These are phyloP conservation scores for Bimuria novae-zelandiae DNA, from an alignment of 2,329 filamentous ascomycete genomes.

Conservation along the genomic window DNA sequence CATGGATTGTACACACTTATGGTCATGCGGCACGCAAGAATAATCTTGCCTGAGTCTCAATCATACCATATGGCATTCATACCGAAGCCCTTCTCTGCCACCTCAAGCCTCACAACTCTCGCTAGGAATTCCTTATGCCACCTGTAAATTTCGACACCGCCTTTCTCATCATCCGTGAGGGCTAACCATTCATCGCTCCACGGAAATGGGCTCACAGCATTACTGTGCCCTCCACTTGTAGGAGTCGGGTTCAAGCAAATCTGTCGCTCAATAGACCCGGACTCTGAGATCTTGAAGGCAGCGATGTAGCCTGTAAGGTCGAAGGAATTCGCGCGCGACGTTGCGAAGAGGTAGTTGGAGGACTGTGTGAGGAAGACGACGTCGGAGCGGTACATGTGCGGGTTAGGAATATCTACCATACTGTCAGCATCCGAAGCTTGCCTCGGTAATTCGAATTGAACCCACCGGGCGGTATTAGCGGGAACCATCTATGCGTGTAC, in stretches of 20 bases:
- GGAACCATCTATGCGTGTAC: constrained; percentile 76
- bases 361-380: constrained; percentile 75
- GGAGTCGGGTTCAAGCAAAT: constrained; percentile 82
- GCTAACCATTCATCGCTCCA: constrained; percentile 91
- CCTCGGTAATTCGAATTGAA: background rate
- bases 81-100: constrained; percentile 86
- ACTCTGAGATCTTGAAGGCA: constrained; percentile 72
- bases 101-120: constrained; percentile 74
- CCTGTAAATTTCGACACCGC: constrained; percentile 84
- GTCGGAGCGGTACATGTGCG: constrained; percentile 78
- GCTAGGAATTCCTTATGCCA: constrained; percentile 83
- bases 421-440: background rate
- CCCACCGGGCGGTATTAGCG: constrained; percentile 77
- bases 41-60: too few relatives aligned
- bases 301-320: constrained; percentile 81
- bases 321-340: constrained; percentile 76
- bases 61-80: constrained; percentile 99
- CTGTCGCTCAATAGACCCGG: constrained; percentile 75
- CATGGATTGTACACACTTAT: too few relatives aligned
- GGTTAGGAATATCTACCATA: constrained; percentile 49
- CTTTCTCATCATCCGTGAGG: constrained; percentile 84
- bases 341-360: constrained; percentile 79
- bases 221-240: constrained; percentile 85
- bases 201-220: constrained; percentile 81
- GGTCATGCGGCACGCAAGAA: too few relatives aligned